phyloP scores from a whole-genome alignment of 2,329 filamentous ascomycete genomes.

The Aspergillus caelatus region DNA sequence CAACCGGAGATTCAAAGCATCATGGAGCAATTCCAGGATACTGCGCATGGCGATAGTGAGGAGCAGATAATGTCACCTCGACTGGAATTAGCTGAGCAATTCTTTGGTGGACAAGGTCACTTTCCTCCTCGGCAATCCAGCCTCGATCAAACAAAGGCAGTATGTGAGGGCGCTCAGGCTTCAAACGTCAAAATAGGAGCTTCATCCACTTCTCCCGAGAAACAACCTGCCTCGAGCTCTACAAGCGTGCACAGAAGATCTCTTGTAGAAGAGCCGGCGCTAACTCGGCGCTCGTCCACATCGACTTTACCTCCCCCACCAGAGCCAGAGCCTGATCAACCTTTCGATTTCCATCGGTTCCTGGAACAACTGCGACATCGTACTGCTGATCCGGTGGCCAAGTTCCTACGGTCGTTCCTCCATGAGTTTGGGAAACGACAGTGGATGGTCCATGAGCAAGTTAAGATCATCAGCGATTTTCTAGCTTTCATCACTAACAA shows the following conservation, averaged over 20 bases:
- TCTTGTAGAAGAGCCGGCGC: constrained; percentile 28
- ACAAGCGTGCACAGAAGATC: constrained; percentile 28
- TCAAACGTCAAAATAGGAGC: constrained; percentile 21
- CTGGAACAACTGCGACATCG: constrained; percentile 93
- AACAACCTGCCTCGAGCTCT: constrained; percentile 28
- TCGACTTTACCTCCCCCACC: constrained; percentile 64
- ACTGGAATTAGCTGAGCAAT: constrained; percentile 78
- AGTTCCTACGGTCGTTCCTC: constrained; percentile 92
- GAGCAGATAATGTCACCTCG: constrained; percentile 93
- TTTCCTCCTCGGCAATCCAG: constrained; percentile 87
- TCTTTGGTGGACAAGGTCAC: constrained; percentile 66
- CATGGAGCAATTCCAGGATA: constrained; percentile 91
- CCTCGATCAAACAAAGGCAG: constrained; percentile 67
- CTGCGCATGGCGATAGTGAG: constrained; percentile 68
- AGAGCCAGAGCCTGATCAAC: constrained; percentile 79
- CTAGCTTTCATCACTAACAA: constrained; percentile 96
- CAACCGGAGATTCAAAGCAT: constrained; percentile 92
- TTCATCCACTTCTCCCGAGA: constrained; percentile 20
- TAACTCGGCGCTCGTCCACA: constrained; percentile 37
- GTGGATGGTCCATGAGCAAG: constrained; percentile 99
- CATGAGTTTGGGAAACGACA: constrained; percentile 95
- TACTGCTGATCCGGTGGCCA: constrained; percentile 95
- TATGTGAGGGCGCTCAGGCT: constrained; percentile 33
- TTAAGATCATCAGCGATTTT: constrained; percentile 98
- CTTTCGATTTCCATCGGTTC: constrained; percentile 97